A percentile compares a stretch with the other conserved stretches of the same genome.
Conservation (phyloP, 129 eudicot genomes). For the Deinandra increscens region DNA sequence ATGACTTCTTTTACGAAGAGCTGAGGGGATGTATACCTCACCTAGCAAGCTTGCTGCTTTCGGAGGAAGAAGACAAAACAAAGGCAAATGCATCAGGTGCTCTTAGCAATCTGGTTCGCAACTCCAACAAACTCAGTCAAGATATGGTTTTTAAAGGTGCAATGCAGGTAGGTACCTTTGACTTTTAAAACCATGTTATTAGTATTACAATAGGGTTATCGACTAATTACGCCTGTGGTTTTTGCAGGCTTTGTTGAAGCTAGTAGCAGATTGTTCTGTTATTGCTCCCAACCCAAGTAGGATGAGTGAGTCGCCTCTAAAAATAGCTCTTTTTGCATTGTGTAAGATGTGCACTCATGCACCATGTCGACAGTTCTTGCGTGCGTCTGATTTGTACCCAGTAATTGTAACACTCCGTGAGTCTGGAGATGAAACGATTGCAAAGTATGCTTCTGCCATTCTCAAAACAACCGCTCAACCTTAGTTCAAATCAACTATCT, state of each 20-base stretch:
- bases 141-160: conserved; percentile 95
- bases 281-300: conserved; percentile 69
- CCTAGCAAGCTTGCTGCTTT: conserved; percentile 66
- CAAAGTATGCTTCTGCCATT: conserved; percentile 74
- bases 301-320: conserved; percentile 78
- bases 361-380: conserved; percentile 74
- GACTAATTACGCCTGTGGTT: not conserved
- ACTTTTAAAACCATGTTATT: not conserved
- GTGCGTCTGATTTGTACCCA: conserved; percentile 73
- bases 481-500: no score
- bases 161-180: conserved; percentile 57
- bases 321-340: conserved; percentile 75
- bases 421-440: conserved; percentile 75
- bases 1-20: conserved; percentile 76
- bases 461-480: conserved; percentile 51
- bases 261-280: conserved; percentile 73
- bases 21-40: conserved; percentile 80
- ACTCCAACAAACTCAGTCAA: conserved; percentile 81
- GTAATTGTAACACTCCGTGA: conserved; percentile 66
- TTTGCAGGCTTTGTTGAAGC: conserved; percentile 70
- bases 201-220: not conserved
- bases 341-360: conserved; percentile 85
- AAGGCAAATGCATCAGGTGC: conserved; percentile 98
- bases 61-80: conserved; percentile 94
- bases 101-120: conserved; percentile 90